Evolutionary conservation across 345 rosid species (phyloP), one percentile per base, ranked within the genome.

Genomic region (Erucastrum elatum): DNA sequence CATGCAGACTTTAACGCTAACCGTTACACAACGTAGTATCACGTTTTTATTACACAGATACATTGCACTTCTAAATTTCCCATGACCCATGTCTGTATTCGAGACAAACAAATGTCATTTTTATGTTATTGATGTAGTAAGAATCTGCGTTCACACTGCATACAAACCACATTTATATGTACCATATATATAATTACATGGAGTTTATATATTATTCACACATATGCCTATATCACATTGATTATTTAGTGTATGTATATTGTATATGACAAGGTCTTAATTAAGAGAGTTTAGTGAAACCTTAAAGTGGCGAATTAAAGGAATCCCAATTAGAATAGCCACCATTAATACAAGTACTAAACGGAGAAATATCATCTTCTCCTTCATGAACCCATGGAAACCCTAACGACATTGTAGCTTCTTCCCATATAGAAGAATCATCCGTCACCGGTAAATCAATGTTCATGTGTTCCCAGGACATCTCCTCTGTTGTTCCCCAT

Each of bases 351-450:
- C 82, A 79, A 61, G 64, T 86, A 64, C 86, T 75, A 70, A 85
- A 70, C 59, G 41, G 81, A 78, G 85, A 73, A n/a, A 77, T 82
- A 3, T 83, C 82, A 65, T 80, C 41, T 58, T 85, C 87, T 13
- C 84, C 81, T 39, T 84, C 87, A 4, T 74, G 82, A 86, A 80
- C 70, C 64, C 83, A 84, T 8, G 94, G 94, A 44, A 89, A 87
- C 75, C 88, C 94, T 39, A 90, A 17, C 2, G 98, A 90, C 93
- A 87, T 85, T 39, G 93, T 93, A 3, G 99, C 97, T 76, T 95
- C 97, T 64, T 76, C 82, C 99, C 99, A 95, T 49, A 95, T 93
- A 0, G 97, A 91, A 4, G 91, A 94, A 8, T 91, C 97, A 69
- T 91, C 94, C 4, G 76, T 76, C 12, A 87, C 78, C 5, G 99